phyloP scores from a whole-genome alignment of 1,139 yeast genomes.

The Magnusiomyces paraingens region DNA sequence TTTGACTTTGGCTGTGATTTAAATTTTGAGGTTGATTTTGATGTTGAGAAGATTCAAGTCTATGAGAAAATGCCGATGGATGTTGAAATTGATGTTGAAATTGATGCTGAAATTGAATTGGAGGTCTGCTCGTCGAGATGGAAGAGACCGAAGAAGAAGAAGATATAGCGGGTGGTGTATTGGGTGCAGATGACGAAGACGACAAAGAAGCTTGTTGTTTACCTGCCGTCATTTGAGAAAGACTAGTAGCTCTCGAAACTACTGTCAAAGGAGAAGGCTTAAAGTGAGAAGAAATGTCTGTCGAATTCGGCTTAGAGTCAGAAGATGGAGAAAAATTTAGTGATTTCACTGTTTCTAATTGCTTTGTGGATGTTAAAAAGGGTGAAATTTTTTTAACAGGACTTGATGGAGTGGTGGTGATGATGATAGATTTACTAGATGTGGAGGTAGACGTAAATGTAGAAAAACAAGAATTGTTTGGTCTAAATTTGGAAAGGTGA shows the following conservation, averaged over 20 bases:
- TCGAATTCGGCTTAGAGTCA: not conserved
- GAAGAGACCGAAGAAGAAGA: constrained; percentile 14
- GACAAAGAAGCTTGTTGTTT: not conserved
- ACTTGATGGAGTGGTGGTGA: not conserved
- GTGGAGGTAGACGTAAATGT: no score
- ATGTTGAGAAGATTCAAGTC: no score
- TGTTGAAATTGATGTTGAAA: not conserved
- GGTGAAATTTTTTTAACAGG: not conserved
- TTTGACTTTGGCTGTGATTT: no score
- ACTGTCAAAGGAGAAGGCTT: not conserved
- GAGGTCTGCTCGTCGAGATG: no score
- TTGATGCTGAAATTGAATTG: constrained; percentile 12
- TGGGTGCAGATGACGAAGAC: constrained; percentile 6
- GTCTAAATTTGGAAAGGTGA: no score
- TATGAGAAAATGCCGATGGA: no score
- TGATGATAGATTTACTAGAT: no score
- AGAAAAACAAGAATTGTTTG: no score
- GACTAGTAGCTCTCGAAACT: not conserved
- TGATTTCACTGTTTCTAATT: no score
- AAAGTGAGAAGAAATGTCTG: not conserved
- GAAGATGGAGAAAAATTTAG: not conserved
- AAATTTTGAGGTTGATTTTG: no score
- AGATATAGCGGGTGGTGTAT: constrained; percentile 7
- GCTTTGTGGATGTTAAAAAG: not conserved
- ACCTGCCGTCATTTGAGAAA: not conserved